These are phyloP conservation scores for Alternaria sp. DNA, from an alignment of 2,329 filamentous ascomycete species.

Conservation along the genomic window DNA sequence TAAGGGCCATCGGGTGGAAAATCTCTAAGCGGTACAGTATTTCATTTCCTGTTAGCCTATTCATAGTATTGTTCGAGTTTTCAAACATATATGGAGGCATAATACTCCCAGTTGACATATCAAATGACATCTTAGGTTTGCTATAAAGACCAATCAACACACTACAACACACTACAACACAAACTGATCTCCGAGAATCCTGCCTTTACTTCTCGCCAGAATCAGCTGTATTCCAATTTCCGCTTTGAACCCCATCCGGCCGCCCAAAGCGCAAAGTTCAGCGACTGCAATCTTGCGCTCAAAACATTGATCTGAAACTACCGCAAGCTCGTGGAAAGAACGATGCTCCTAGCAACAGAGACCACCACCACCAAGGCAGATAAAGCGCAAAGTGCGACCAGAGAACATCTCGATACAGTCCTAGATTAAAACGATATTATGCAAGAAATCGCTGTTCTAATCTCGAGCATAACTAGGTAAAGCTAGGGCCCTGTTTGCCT, in stretches of 20 bases:
- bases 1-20: background rate
- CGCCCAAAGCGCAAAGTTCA: background rate
- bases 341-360: background rate
- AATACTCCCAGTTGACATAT: background rate
- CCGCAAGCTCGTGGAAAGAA: background rate
- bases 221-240: background rate
- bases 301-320: slow-evolving; percentile 1
- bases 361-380: background rate
- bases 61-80: background rate
- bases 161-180: background rate
- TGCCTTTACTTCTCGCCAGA: background rate
- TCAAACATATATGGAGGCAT: background rate
- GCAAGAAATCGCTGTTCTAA: background rate
- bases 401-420: background rate
- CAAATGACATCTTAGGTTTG: background rate
- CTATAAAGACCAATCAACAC: background rate
- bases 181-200: background rate
- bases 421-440: background rate
- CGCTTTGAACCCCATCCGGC: background rate
- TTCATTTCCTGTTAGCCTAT: background rate
- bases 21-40: background rate
- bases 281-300: background rate
- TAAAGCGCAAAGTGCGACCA: background rate
- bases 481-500: background rate
- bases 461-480: background rate